Base-by-base conservation (phyloP, 495 filamentous ascomycete genomes). In the Pseudomonodictys pantanalensis region DNA sequence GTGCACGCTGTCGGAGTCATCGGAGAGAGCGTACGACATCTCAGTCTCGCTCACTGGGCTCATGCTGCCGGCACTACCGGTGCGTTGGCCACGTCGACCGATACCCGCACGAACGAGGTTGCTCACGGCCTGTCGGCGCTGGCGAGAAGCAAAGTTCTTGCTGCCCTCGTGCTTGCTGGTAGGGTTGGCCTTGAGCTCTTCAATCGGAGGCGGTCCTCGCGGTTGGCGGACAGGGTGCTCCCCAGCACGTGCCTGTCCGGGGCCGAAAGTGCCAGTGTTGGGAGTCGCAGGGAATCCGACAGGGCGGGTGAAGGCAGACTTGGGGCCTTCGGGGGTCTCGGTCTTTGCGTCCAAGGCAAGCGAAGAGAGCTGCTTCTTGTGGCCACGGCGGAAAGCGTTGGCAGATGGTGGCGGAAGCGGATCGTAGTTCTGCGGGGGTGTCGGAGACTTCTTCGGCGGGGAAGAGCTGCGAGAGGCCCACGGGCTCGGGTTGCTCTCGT, bases 91-190 rank as follows among this genome's bases (percentile, higher is more conserved):
- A 63, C 92, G 89, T 52, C 93, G 88, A 71, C 93, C 90, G 58
- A 91, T 82, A 17, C 92, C 91, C 55, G 92, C 92, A 62, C 90
- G 89, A 47, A 97, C 88, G 45, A 98, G 80, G 67, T 89, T 96
- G 76, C 88, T 86, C 42, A 98, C 84, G 15, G 95, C 95, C 65
- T 87, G 88, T 60, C 92, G 91, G 46, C 93, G 91, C 67, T 93
- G 91, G 61, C 92, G 92, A 29, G 90, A 86, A 18, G 89, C 86
- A 73, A 99, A 99, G 76, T 99, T 99, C 81, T 96, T 95, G 83
- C 92, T 96, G 32, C 95, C 93, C 68, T 96, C 92, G 62, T 93
- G 86, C 75, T 91, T 96, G 43, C 90, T 86, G 3, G 93, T 99
- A 5, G 93, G 93, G 73, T 91, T 92, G 24, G 86, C 83, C 58